These are phyloP conservation scores for Coniophora puteana DNA, from an alignment of 1,284 basidiomycete genomes.

Conservation along the genomic window DNA sequence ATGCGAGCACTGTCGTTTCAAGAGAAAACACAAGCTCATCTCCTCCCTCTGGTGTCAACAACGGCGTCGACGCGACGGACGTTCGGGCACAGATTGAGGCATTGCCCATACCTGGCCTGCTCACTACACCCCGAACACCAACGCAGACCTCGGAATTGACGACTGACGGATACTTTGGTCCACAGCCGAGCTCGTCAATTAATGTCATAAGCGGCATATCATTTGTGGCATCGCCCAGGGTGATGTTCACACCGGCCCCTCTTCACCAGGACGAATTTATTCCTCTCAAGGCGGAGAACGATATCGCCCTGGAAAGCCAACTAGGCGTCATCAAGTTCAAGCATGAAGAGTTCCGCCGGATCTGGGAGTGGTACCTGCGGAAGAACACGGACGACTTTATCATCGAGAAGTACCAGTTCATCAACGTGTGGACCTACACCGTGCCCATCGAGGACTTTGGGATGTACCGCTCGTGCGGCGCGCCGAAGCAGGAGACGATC, in stretches of 20 bases:
- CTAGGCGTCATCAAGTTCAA: slow-evolving; percentile 71
- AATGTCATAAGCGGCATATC: slow-evolving; percentile 20
- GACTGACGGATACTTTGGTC: slow-evolving; percentile 39
- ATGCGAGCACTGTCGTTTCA: too few relatives aligned
- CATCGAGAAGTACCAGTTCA: slow-evolving; percentile 91
- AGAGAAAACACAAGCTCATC: too few relatives aligned
- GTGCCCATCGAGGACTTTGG: slow-evolving; percentile 69
- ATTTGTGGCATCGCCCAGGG: slow-evolving; percentile 24
- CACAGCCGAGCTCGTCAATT: slow-evolving; percentile 26
- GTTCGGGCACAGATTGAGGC: slow-evolving; percentile 71
- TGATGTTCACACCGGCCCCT: slow-evolving; percentile 13
- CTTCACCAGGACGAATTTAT: slow-evolving; percentile 39
- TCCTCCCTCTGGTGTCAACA: slow-evolving; percentile 17
- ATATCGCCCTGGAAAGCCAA: slow-evolving; percentile 71
- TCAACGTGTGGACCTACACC: slow-evolving; percentile 73
- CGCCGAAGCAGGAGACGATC: slow-evolving; percentile 69
- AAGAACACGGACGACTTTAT: slow-evolving; percentile 82
- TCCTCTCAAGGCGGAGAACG: slow-evolving; percentile 44
- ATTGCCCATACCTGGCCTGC: slow-evolving; percentile 45
- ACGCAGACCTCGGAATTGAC: slow-evolving; percentile 18
- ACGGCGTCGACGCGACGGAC: slow-evolving; percentile 51
- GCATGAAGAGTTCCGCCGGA: slow-evolving; percentile 79
- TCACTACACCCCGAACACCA: slow-evolving; percentile 41
- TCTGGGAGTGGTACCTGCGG: slow-evolving; percentile 91
- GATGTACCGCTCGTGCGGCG: slow-evolving; percentile 63